phyloP scores from a whole-genome alignment of 2,329 filamentous ascomycete genomes.

The Cryphonectria japonica region DNA sequence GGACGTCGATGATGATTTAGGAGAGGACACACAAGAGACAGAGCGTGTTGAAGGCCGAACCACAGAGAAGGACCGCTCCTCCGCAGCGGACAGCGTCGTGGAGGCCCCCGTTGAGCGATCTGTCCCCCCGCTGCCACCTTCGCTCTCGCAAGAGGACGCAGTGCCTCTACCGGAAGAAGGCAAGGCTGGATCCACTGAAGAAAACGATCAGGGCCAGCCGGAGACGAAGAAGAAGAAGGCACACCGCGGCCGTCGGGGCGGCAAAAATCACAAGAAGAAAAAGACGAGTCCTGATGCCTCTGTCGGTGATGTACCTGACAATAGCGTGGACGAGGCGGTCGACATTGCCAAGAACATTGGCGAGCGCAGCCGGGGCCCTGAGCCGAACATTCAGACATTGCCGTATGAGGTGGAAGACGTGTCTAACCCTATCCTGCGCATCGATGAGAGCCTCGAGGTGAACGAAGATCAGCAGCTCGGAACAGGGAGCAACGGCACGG shows the following conservation, averaged over 20 bases:
- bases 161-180: background rate
- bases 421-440: conserved; percentile 61
- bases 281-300: conserved; percentile 58
- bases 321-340: conserved; percentile 65
- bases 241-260: conserved; percentile 72
- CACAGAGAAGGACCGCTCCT: background rate
- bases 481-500: conserved; percentile 93
- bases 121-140: background rate
- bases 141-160: background rate
- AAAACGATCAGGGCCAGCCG: conserved; percentile 36
- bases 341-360: conserved; percentile 63
- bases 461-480: conserved; percentile 66
- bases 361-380: conserved; percentile 50
- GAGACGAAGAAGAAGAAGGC: conserved; percentile 66
- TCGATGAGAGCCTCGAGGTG: conserved; percentile 67
- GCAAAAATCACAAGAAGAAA: conserved; percentile 67
- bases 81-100: background rate
- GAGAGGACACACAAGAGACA: conserved; percentile 18
- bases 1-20: conserved; percentile 22
- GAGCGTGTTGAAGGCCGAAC: background rate
- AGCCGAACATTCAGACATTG: conserved; percentile 65
- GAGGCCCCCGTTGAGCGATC: background rate
- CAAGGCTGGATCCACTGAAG: conserved; percentile 33
- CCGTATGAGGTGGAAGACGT: conserved; percentile 62
- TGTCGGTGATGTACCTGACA: conserved; percentile 50